Evolutionary conservation across 1,139 yeast species (phyloP).

Genomic region (Magnusiomyces tetraspermus): DNA sequence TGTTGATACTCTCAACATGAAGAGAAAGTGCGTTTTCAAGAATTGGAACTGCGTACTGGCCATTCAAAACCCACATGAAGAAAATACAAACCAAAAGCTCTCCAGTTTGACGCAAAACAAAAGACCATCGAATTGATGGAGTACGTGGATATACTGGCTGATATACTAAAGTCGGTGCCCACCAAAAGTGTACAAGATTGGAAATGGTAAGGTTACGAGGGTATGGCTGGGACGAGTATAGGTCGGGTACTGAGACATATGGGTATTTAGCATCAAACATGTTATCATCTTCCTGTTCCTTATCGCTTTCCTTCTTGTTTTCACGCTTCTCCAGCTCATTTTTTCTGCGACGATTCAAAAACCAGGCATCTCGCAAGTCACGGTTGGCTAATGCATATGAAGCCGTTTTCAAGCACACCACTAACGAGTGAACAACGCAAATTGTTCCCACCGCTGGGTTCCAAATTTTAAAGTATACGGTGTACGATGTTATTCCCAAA

Average conservation of each 20-base stretch:
- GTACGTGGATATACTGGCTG: conserved; percentile 40
- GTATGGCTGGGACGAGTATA: conserved; percentile 31
- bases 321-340: neutral
- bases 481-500: conserved; percentile 28
- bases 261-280: conserved; percentile 6
- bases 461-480: conserved; percentile 31
- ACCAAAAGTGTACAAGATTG: conserved; percentile 36
- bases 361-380: conserved; percentile 34
- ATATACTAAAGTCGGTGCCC: conserved; percentile 40
- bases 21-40: conserved; percentile 30
- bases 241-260: conserved; percentile 25
- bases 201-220: conserved; percentile 34
- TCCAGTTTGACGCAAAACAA: conserved; percentile 29
- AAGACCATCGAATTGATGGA: conserved; percentile 27
- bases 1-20: conserved; percentile 14
- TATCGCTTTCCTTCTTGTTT: neutral
- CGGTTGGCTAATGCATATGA: conserved; percentile 39
- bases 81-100: conserved; percentile 31
- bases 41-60: conserved; percentile 38
- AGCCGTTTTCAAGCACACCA: conserved; percentile 35
- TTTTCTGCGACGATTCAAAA: conserved; percentile 17
- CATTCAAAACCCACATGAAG: conserved; percentile 33
- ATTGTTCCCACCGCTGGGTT: conserved; percentile 39
- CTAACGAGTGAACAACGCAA: conserved; percentile 35
- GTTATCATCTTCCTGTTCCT: neutral